Evolutionary conservation across 1,284 basidiomycete species (phyloP), one percentile per base, ranked within the genome.

Genomic region (Rhodotorula sp.): DNA sequence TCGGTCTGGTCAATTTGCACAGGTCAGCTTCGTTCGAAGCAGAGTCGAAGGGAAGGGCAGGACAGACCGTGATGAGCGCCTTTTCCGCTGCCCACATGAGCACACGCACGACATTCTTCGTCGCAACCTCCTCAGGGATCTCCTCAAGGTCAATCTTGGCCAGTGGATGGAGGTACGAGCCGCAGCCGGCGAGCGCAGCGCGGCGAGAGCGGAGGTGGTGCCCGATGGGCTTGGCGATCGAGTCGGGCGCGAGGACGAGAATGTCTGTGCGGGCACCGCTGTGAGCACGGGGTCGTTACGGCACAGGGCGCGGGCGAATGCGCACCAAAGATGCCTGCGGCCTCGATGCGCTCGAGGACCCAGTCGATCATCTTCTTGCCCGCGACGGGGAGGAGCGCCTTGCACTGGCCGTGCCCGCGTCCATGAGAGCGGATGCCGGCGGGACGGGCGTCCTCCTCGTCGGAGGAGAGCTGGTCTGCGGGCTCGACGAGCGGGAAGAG

Each of bases 321-420:
- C 83, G 69, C 71, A 91, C 94, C 92, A 83, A 87, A 88, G 53
- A 97, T 87, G 21, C 92, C 91, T 29, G 92, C 89, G 58, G 91
- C 87, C 77, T 96, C 91, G 37, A 97, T 82, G 92, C 94, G 95
- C 41, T 88, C 85, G 32, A 97, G 84, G 13, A 88, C 86, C 78
- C 91, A 91, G 80, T 94, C 91, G 73, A 97, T 85, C 83, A 97
- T 88, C 0, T 92, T 91, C 75, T 86, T 90, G 79, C 96, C 95
- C 39, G 88, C 92, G 51, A 97, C 87, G 5, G 93, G 91, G 44
- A 97, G 84, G 17, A 97, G 83, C 10, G 92, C 90, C 81, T 97
- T 97, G 50, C 90, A 71, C 66, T 78, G 77, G 1, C 66, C 73
- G 9, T 65, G 66, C 12, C 58, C 54, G 22, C 48, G 34, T 8